Conservation (phyloP, 176 grass and related monocot species). For the Ensete glaucum region DNA sequence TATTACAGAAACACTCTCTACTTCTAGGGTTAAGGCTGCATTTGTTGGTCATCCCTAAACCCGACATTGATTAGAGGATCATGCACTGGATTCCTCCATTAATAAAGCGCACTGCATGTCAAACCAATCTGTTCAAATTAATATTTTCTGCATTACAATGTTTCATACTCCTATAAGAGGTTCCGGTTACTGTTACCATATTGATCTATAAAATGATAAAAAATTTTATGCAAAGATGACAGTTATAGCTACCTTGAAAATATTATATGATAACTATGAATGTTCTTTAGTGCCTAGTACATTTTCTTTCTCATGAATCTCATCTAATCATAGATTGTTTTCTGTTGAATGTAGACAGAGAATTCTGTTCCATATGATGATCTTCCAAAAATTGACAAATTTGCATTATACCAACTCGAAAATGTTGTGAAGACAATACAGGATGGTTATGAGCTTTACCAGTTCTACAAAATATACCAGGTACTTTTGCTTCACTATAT, state of each 20-base stretch:
- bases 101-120: no score
- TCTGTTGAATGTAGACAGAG: constrained; percentile 30
- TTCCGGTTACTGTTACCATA: no score
- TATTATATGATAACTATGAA: not conserved
- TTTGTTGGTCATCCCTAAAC: no score
- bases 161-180: not conserved
- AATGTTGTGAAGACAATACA: constrained; percentile 71
- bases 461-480: constrained; percentile 99
- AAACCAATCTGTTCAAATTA: no score
- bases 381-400: constrained; percentile 90
- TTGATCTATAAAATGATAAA: no score
- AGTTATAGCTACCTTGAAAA: not conserved
- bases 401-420: constrained; percentile 85
- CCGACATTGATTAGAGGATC: no score
- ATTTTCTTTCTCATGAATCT: constrained; percentile 21
- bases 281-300: not conserved
- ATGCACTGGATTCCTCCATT: no score
- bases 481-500: constrained; percentile 23
- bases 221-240: no score
- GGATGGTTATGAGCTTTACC: constrained; percentile 76
- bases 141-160: not conserved
- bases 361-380: constrained; percentile 52
- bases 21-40: no score
- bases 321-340: constrained; percentile 13
- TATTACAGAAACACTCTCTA: no score